Evolutionary conservation across 257 asterid genomes (phyloP), one percentile per base, ranked within the genome.

Genomic region (Primulina huaijiensis): DNA sequence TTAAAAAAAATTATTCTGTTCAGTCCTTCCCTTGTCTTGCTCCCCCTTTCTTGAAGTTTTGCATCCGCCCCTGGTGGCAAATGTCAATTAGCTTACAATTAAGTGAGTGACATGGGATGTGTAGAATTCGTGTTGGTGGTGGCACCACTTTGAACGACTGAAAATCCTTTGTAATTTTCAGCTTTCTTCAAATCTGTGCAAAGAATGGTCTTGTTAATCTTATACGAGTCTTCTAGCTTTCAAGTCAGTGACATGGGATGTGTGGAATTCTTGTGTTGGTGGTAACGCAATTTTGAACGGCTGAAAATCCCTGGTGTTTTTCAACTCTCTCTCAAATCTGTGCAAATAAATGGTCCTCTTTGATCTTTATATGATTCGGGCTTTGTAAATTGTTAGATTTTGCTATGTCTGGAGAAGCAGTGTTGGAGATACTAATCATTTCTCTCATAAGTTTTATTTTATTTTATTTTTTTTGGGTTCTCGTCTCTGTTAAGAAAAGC

Each of bases 401-500:
- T 38, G 14, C 10, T 38, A 38, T 9, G 2, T 38, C 50, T 38
- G 50, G 50, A 38, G 16, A 38, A 38, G 50, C 12, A 9, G 50
- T 38, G 8, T 43, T 11, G 53, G 8, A 11, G n/a, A 43, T 11
- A 38, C 60, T 21, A 8, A 60, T 63, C 16, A 68, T 58, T 33
- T 67, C 55, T 11, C n/a, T 1, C 37, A 2, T 30, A 43, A 31
- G 46, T 5, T 63, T 25, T 10, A 50, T 27, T 10, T 19, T 55
- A 43, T 56, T 40, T 21, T 33, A 64, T 37, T 25, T 23, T 12
- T 11, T 20, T 2, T 27, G 0, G 2, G 30, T 27, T 29, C 8
- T 46, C 64, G n/a, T 12, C 50, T 64, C 57, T 70, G 50, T 66
- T 67, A 50, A 75, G 34, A 62, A 31, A 66, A 75, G 33, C 12